Conservation (phyloP, 1,139 yeast genomes). For the Tardiomyces blankii region DNA sequence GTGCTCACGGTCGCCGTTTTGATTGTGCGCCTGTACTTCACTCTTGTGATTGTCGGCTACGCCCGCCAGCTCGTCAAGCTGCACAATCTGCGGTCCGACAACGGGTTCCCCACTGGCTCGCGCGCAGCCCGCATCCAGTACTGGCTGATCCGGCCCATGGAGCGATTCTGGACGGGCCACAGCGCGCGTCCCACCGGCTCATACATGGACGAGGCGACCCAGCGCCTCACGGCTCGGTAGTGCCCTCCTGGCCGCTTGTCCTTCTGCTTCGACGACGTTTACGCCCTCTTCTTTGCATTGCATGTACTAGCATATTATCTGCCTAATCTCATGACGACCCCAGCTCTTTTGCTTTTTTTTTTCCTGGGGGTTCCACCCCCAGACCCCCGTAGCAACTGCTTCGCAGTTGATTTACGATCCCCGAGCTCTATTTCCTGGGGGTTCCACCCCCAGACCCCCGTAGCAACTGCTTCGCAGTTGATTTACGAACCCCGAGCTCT, state of each 20-base stretch:
- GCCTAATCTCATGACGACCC: background rate
- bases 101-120: slow-evolving; percentile 26
- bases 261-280: background rate
- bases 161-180: slow-evolving; percentile 39
- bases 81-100: slow-evolving; percentile 23
- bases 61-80: slow-evolving; percentile 32
- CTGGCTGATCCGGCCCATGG: slow-evolving; percentile 18
- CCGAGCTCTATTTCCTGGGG: too few species aligned
- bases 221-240: background rate
- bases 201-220: background rate
- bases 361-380: background rate
- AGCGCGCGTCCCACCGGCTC: slow-evolving; percentile 33
- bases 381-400: too few species aligned
- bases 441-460: too few species aligned
- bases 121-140: slow-evolving; percentile 21
- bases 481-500: too few species aligned
- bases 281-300: background rate
- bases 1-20: slow-evolving; percentile 43
- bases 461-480: too few species aligned
- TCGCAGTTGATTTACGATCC: too few species aligned
- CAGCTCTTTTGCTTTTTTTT: background rate
- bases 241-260: background rate
- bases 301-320: background rate
- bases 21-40: slow-evolving; percentile 53
- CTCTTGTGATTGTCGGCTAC: slow-evolving; percentile 51